Percentiles rank a stretch among this genome's conserved stretches.
Evolutionary conservation across 2,329 filamentous ascomycete genomes (phyloP).

Genomic region (Dactylellina haptotyla): DNA sequence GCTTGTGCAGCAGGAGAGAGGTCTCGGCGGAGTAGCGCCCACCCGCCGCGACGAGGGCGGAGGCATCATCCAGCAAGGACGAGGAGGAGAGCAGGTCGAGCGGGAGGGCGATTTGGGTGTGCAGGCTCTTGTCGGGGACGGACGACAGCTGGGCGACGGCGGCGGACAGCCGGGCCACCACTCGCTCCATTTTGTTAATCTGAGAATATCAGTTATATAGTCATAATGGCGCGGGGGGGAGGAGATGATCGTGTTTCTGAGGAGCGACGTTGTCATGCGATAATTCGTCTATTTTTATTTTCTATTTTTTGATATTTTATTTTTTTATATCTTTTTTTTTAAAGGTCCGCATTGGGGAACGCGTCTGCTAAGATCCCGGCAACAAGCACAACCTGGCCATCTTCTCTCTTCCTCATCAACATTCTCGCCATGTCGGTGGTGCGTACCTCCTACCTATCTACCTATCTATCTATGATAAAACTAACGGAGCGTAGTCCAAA

Average conservation of each 20-base stretch:
- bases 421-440: conserved; percentile 20
- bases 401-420: background rate
- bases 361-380: too few relatives aligned
- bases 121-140: background rate
- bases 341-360: too few relatives aligned
- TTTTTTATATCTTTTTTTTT: background rate
- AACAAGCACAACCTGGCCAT: background rate
- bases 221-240: background rate
- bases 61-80: conserved; percentile 36
- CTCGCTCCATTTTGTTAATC: background rate
- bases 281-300: background rate
- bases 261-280: background rate
- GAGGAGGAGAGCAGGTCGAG: conserved; percentile 28
- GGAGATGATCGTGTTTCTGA: background rate
- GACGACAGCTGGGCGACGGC: conserved; percentile 7
- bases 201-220: too few relatives aligned
- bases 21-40: conserved; percentile 45
- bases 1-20: conserved; percentile 55
- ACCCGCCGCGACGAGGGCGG: conserved; percentile 14
- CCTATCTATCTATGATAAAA: background rate
- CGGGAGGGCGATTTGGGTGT: conserved; percentile 17
- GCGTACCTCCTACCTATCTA: background rate
- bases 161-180: conserved; percentile 27
- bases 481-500: conserved; percentile 69
- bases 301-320: background rate